These are phyloP conservation scores for Geum urbanum DNA, from an alignment of 306 rosid genomes.

Conservation along the genomic window DNA sequence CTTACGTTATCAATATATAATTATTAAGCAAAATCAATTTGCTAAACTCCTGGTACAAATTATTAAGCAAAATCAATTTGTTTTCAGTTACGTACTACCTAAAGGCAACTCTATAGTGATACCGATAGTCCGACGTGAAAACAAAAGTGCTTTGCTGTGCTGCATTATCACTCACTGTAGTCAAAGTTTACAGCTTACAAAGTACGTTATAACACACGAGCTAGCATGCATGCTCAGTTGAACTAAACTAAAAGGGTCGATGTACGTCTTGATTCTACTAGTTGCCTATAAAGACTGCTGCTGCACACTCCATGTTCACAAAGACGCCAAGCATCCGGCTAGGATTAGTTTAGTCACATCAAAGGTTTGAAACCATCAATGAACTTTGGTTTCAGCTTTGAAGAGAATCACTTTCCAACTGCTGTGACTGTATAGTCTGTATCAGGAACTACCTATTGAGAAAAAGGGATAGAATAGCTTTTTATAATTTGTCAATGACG, in stretches of 20 bases:
- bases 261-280: not conserved
- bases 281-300: not conserved
- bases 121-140: not conserved
- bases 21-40: too few species aligned
- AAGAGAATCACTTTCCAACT: not conserved
- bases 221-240: too few species aligned
- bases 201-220: too few species aligned
- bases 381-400: not conserved
- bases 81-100: not conserved
- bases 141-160: conserved; percentile 1
- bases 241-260: too few species aligned
- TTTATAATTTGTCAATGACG: not conserved
- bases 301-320: too few species aligned
- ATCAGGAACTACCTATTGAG: conserved; percentile 3
- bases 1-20: too few species aligned
- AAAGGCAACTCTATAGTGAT: not conserved
- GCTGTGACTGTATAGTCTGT: not conserved
- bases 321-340: not conserved
- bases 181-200: not conserved
- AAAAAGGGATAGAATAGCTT: conserved; percentile 1
- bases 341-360: not conserved
- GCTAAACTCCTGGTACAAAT: too few species aligned
- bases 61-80: conserved; percentile 25
- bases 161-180: not conserved
- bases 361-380: not conserved